Evolutionary conservation across 2,329 filamentous ascomycete genomes (phyloP).

Genomic region (Ophiobolus disseminans): DNA sequence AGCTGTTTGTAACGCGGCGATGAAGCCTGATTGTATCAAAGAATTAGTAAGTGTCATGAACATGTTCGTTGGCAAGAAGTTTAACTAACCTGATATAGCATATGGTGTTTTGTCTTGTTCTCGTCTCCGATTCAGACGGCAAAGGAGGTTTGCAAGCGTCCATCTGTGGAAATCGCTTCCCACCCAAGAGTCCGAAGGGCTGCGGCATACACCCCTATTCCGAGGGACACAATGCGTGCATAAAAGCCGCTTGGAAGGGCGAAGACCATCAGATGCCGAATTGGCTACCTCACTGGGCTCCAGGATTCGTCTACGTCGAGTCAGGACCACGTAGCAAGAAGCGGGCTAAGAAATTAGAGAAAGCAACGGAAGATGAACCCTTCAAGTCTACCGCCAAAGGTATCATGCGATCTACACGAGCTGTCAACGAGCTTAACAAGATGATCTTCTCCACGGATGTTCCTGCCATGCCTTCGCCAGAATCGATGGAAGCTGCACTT

Average conservation of each 20-base stretch:
- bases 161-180: background rate
- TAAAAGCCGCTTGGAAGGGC: background rate
- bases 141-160: background rate
- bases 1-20: background rate
- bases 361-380: background rate
- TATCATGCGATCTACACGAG: background rate
- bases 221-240: background rate
- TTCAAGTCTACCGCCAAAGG: background rate
- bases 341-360: background rate
- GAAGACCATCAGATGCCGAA: background rate
- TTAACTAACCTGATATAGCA: background rate
- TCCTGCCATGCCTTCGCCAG: background rate
- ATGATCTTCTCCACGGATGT: background rate
- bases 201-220: background rate
- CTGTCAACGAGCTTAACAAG: background rate
- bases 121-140: background rate
- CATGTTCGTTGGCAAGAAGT: background rate
- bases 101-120: background rate
- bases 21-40: background rate
- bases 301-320: background rate
- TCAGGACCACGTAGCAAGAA: background rate
- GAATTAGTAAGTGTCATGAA: background rate
- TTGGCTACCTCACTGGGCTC: background rate
- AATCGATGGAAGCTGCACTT: background rate
- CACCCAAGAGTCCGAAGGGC: background rate